A percentile compares a stretch with the other conserved stretches of the same genome.
Conservation (phyloP, 371 early-diverging fungal genomes). For the Circinella minor region DNA sequence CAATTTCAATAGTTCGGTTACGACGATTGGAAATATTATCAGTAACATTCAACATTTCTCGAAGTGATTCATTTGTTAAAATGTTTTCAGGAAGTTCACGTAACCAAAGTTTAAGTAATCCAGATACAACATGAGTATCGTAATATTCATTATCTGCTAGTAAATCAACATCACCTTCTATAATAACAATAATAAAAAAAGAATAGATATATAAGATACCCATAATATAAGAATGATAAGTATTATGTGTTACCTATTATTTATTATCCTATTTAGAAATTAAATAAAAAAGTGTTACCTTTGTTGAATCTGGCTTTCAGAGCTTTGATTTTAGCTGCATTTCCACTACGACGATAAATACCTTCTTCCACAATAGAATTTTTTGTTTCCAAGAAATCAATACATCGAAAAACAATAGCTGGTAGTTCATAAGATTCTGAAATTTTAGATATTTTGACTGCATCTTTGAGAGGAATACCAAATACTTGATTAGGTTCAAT, state of each 20-base stretch:
- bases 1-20: conserved; percentile 63
- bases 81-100: conserved; percentile 81
- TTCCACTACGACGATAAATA: conserved; percentile 93
- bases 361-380: conserved; percentile 90
- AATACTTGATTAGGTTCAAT: conserved; percentile 62
- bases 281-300: neutral
- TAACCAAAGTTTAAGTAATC: conserved; percentile 83
- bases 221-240: too few relatives aligned
- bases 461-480: conserved; percentile 73
- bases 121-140: conserved; percentile 85
- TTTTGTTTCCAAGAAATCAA: conserved; percentile 91
- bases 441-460: conserved; percentile 64
- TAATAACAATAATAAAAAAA: too few relatives aligned
- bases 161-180: conserved; percentile 72
- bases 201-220: too few relatives aligned
- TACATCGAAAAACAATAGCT: conserved; percentile 91
- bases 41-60: conserved; percentile 72
- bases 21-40: conserved; percentile 60
- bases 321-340: conserved; percentile 47
- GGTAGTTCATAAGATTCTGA: conserved; percentile 84
- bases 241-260: too few relatives aligned
- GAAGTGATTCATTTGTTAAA: conserved; percentile 70
- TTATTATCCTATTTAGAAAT: too few relatives aligned
- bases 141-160: conserved; percentile 53
- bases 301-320: conserved; percentile 83